Evolutionary conservation across 257 asterid genomes (phyloP).

Genomic region (Nicotiana attenuata): DNA sequence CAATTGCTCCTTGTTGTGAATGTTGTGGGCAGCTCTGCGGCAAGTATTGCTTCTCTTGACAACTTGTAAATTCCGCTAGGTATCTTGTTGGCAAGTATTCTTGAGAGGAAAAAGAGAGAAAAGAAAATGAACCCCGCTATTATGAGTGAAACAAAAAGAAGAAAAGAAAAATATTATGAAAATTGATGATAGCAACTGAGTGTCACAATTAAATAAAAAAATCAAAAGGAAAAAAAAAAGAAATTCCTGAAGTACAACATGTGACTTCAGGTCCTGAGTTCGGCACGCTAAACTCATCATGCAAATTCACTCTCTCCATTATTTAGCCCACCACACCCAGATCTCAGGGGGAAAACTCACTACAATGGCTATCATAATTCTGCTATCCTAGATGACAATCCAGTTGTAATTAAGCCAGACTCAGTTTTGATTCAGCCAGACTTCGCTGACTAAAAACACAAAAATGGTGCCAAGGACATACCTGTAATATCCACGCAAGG

Average conservation of each 20-base stretch:
- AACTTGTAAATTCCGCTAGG: slow-evolving; percentile 79
- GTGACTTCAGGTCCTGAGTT: not conserved
- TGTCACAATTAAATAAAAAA: not conserved
- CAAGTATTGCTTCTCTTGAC: slow-evolving; percentile 76
- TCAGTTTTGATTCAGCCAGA: not conserved
- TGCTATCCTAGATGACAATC: not conserved
- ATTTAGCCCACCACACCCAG: not conserved
- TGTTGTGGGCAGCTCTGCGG: slow-evolving; percentile 67
- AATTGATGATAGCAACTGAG: not conserved
- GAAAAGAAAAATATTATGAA: not conserved
- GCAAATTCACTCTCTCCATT: not conserved
- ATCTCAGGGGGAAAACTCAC: not conserved
- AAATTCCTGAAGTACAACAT: slow-evolving; percentile 7
- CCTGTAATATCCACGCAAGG: slow-evolving; percentile 68
- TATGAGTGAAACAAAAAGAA: not conserved
- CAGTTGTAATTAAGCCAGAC: not conserved
- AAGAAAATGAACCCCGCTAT: not conserved
- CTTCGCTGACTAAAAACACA: slow-evolving; percentile 6
- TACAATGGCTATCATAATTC: not conserved
- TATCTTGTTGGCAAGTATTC: slow-evolving; percentile 60
- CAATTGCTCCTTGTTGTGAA: slow-evolving; percentile 66
- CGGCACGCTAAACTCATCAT: not conserved
- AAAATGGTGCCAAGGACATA: slow-evolving; percentile 23
- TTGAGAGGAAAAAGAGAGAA: slow-evolving; percentile 20
- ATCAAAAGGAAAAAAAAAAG: not conserved